Evolutionary conservation across 768 basidiomycete genomes (phyloP).

Genomic region (Kwoniella pini): DNA sequence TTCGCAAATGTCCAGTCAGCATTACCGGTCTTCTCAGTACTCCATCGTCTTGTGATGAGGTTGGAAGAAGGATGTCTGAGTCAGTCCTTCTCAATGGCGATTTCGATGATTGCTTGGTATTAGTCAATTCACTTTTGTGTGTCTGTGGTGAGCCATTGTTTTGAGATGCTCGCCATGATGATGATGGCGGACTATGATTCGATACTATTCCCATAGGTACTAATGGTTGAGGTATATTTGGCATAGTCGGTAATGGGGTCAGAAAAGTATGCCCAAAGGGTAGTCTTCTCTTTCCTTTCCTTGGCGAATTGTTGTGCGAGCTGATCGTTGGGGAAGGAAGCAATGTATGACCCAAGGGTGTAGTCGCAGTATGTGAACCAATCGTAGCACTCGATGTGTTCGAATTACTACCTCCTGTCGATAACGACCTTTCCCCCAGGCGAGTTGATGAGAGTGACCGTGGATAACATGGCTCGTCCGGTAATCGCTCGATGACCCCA

Average conservation of each 20-base stretch:
- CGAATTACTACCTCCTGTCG: too few species aligned
- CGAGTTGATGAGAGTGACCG: too few species aligned
- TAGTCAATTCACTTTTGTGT: not conserved
- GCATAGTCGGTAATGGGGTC: conserved; percentile 2
- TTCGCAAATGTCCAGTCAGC: not conserved
- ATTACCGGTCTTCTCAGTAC: not conserved
- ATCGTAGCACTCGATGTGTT: too few species aligned
- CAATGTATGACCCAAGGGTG: too few species aligned
- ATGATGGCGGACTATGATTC: not conserved
- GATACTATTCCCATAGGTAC: conserved; percentile 2
- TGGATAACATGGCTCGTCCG: too few species aligned
- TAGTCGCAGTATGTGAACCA: too few species aligned
- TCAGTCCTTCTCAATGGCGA: conserved; percentile 6
- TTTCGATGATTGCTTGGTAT: not conserved
- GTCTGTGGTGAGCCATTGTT: too few species aligned
- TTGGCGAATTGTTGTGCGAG: not conserved
- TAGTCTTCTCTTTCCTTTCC: not conserved
- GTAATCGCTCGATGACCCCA: too few species aligned
- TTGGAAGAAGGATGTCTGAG: not conserved
- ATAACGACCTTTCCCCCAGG: too few species aligned
- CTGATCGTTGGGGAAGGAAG: too few species aligned
- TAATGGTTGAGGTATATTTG: not conserved
- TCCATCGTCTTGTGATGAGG: not conserved
- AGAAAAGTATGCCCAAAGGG: conserved; percentile 9
- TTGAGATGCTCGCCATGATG: not conserved